phyloP scores from a whole-genome alignment of 768 basidiomycete species.

The Phanerodontia chrysosporium region DNA sequence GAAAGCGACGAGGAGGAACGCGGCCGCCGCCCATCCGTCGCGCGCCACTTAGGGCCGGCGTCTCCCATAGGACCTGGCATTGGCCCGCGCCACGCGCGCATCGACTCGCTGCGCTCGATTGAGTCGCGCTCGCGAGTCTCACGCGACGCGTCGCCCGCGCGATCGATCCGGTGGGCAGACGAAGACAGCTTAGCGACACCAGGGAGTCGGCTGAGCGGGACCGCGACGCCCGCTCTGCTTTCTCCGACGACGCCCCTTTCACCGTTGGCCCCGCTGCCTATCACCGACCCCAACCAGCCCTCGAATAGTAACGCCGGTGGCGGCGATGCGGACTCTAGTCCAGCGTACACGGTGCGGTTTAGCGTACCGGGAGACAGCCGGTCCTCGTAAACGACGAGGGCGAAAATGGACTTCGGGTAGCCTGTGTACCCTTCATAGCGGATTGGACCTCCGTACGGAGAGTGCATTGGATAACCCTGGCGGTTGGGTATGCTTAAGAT shows the following conservation, averaged over 20 bases:
- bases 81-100: conserved; percentile 24
- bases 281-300: not conserved
- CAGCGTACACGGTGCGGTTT: conserved; percentile 8
- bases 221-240: conserved; percentile 14
- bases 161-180: conserved; percentile 47
- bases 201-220: conserved; percentile 12
- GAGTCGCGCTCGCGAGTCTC: conserved; percentile 8
- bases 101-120: conserved; percentile 27
- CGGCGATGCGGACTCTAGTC: not conserved
- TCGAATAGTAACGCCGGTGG: not conserved
- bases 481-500: not conserved
- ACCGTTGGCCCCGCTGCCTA: conserved; percentile 12
- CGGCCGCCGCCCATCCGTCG: conserved; percentile 12
- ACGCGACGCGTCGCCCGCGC: conserved; percentile 41
- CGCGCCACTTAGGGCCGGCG: not conserved
- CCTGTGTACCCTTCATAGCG: not conserved
- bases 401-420: not conserved
- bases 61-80: conserved; percentile 11
- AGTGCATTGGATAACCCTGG: not conserved
- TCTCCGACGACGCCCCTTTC: conserved; percentile 16
- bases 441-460: not conserved
- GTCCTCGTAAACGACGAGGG: not conserved
- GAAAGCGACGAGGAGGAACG: conserved; percentile 13
- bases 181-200: conserved; percentile 16
- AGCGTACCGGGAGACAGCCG: conserved; percentile 5